Base-by-base conservation (phyloP, 2,329 filamentous ascomycete genomes). In the Leptodontidium sp. region DNA sequence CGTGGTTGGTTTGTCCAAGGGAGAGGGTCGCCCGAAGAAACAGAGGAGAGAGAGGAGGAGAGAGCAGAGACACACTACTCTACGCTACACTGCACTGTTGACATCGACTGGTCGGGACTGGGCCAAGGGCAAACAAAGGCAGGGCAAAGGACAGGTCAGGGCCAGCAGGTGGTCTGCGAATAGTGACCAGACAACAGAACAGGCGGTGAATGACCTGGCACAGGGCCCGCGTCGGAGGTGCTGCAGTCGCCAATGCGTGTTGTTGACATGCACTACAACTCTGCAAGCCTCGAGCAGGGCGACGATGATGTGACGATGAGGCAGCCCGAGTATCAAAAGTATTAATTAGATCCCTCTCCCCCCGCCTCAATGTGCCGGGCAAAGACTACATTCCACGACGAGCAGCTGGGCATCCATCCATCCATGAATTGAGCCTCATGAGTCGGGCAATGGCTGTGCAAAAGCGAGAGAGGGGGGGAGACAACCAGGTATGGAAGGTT, bases 151-250 rank as follows among this genome's bases (percentile, higher is more conserved):
- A 11, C 2, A 40, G 38, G 11, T 2, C 7, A n/a, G 61, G 61
- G 45, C 61, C 61, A 63, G 45, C 47, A 63, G 38, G 61, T 35
- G 32, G 24, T 40, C 38, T 40, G 35, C 38, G 61, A 64, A 55
- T 40, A 58, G 47, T 61, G 58, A 24, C 63, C 63, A 58, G 63
- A 72, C 66, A 72, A 69, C 65, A 50, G 29, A 64, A 68, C 66
- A 72, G 70, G 70, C 70, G 70, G 70, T 72, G 70, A 70, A 68
- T 65, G 58, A 53, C 52, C 29, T 32, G 52, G 38, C 45, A 45
- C 26, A 21, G 26, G 32, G 45, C 35, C 57, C 35, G 49, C 45
- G 50, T 40, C 53, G 43, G 61, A 47, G 17, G 24, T 24, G 29
- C 52, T 40, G 26, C 14, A 17, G 2, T 35, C 52, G 53, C 64